A percentile compares a stretch with the other conserved stretches of the same genome.
Evolutionary conservation across 1,284 basidiomycete genomes (phyloP).

Genomic region (Trametes sp.): DNA sequence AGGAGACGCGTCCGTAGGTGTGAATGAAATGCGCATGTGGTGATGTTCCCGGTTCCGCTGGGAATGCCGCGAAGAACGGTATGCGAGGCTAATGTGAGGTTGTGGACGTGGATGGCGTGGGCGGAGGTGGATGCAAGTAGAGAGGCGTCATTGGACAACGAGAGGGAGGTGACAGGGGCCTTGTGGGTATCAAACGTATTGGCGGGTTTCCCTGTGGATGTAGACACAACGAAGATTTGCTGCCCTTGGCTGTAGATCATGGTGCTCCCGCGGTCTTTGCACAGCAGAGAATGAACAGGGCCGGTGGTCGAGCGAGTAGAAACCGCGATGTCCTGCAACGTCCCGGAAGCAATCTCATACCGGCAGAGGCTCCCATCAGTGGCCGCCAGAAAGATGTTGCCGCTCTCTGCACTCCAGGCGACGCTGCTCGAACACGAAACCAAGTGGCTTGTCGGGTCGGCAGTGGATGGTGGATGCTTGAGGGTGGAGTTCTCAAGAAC

Average conservation of each 20-base stretch:
- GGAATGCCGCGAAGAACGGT: slow-evolving; percentile 61
- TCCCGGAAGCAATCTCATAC: slow-evolving; percentile 56
- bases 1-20: slow-evolving; percentile 65
- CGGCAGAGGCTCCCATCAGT: slow-evolving; percentile 51
- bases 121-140: slow-evolving; percentile 64
- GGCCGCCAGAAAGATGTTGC: slow-evolving; percentile 59
- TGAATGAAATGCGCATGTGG: slow-evolving; percentile 63
- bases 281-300: slow-evolving; percentile 50
- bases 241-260: slow-evolving; percentile 57
- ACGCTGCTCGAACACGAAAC: slow-evolving; percentile 50
- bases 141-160: slow-evolving; percentile 64
- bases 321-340: slow-evolving; percentile 49
- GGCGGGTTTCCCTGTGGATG: slow-evolving; percentile 55
- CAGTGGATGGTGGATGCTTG: slow-evolving; percentile 48
- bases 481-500: slow-evolving; percentile 55
- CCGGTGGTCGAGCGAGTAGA: slow-evolving; percentile 29
- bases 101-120: slow-evolving; percentile 62
- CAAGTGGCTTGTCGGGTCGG: slow-evolving; percentile 50
- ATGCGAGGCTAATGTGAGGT: slow-evolving; percentile 60
- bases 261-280: slow-evolving; percentile 52
- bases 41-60: slow-evolving; percentile 44
- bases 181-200: slow-evolving; percentile 73
- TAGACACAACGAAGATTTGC: slow-evolving; percentile 70
- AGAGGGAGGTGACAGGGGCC: slow-evolving; percentile 54
- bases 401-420: slow-evolving; percentile 64